Conservation (phyloP, 352 stramenopile species). For the Phytophthora cryptogea region DNA sequence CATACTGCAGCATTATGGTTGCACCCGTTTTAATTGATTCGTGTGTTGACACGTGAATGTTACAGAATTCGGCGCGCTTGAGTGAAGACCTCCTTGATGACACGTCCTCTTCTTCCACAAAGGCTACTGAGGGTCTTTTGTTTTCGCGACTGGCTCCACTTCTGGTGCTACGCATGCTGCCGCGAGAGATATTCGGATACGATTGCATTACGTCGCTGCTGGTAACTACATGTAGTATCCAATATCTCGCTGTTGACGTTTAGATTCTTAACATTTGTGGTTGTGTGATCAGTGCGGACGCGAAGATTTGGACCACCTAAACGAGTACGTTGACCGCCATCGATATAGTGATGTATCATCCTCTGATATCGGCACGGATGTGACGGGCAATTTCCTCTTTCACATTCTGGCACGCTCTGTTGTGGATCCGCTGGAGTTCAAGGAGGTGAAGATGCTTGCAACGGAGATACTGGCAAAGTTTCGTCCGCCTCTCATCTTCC, state of each 20-base stretch:
- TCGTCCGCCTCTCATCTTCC: constrained; percentile 32
- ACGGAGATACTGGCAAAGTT: constrained; percentile 63
- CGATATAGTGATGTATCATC: background rate
- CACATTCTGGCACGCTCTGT: constrained; percentile 45
- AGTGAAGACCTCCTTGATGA: constrained; percentile 55
- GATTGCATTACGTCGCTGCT: constrained; percentile 7
- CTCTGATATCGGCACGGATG: background rate
- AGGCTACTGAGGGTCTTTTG: constrained; percentile 50
- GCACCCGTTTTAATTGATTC: constrained; percentile 5
- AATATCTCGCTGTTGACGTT: background rate
- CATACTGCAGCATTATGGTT: background rate
- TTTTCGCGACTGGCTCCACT: constrained; percentile 67
- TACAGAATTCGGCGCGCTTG: constrained; percentile 45
- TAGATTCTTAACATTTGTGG: background rate
- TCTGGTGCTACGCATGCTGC: constrained; percentile 66
- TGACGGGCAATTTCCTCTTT: constrained; percentile 32
- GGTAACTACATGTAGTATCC: constrained; percentile 30
- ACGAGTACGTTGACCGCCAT: constrained; percentile 31
- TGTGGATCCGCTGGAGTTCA: constrained; percentile 73
- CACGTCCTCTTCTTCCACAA: constrained; percentile 33
- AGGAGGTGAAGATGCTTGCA: constrained; percentile 78
- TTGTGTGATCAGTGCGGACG: constrained; percentile 31
- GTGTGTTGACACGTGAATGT: background rate
- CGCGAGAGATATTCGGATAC: constrained; percentile 29
- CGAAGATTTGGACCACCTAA: constrained; percentile 40